Base-by-base conservation (phyloP, 768 basidiomycete genomes). In the Pisolithus albus region DNA sequence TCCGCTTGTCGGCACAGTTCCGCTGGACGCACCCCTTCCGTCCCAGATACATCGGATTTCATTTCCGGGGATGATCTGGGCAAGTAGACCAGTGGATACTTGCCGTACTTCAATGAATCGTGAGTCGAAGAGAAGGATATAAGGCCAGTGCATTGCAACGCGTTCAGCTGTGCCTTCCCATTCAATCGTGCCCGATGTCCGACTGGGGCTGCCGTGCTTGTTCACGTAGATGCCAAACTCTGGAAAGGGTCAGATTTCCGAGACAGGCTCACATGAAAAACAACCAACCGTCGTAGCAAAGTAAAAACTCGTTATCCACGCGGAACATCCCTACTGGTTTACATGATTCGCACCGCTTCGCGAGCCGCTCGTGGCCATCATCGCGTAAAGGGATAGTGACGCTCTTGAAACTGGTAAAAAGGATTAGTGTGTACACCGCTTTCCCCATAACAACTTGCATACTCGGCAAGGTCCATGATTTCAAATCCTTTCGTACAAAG, bases 401-500 rank as follows among this genome's bases (percentile, higher is more conserved):
- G 63, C 87, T 90, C 67, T 88, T 86, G 68, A 90, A 88, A 66
- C 88, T 91, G 30, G 43, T 26, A 13, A 26, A 18, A 57, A 41
- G 9, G n/a, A 21, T 39, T 8, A 24, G n/a, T 15, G 13, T 34
- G 10, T 15, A 38, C 10, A 10, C 8, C 18, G 4, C 6, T 11
- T 18, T 18, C 11, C 28, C 1, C 9, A n/a, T 30, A 44, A 28
- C 15, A 16, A 15, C 40, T 7, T 21, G 66, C 88, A 42, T 72
- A 95, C 89, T 94, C 90, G 21, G 83, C 82, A 39, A 97, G 77
- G 59, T 97, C 92, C 88, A 98, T 97, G 60, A 97, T 95, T 68
- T 97, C 94, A 60, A 97, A 97, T 38, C 94, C 93, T 62, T 90
- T 91, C 0, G 88, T 84, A 59, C 94, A 94, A 26, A 96, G 78